These are phyloP conservation scores for Babesia sp. DNA, from an alignment of 169 alveolate genomes.

Conservation along the genomic window DNA sequence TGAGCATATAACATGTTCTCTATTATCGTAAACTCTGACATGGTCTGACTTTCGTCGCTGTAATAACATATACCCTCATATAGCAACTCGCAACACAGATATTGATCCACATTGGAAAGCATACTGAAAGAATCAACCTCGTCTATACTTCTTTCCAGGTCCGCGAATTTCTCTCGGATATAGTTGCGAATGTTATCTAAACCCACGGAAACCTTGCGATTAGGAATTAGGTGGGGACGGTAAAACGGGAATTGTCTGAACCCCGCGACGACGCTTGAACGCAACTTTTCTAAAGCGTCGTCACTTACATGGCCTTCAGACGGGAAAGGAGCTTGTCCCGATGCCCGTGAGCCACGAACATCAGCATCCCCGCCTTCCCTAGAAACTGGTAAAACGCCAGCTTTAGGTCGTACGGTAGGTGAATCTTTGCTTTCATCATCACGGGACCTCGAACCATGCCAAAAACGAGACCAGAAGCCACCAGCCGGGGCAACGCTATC, in stretches of 20 bases:
- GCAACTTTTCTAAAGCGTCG: slow-evolving; percentile 19
- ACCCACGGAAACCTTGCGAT: slow-evolving; percentile 14
- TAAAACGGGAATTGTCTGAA: slow-evolving; percentile 36
- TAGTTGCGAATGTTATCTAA: slow-evolving; percentile 19
- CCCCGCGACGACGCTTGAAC: slow-evolving; percentile 20
- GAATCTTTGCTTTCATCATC: background rate
- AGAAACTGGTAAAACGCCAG: background rate
- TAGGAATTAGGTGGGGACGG: slow-evolving; percentile 46
- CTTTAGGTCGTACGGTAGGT: background rate
- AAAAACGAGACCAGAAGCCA: slow-evolving; percentile 18
- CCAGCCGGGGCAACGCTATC: background rate
- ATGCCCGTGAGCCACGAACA: slow-evolving; percentile 2
- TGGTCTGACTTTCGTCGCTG: slow-evolving; percentile 44
- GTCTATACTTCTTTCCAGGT: slow-evolving; percentile 28
- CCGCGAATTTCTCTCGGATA: slow-evolving; percentile 26
- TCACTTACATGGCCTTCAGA: slow-evolving; percentile 23
- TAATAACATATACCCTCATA: slow-evolving; percentile 60
- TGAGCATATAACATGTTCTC: slow-evolving; percentile 59
- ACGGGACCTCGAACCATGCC: background rate
- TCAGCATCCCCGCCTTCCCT: background rate
- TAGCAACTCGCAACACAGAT: slow-evolving; percentile 51
- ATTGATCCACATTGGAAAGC: slow-evolving; percentile 50
- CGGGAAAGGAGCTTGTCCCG: background rate
- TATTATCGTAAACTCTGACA: slow-evolving; percentile 43
- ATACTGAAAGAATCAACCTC: slow-evolving; percentile 52